These are phyloP conservation scores for Leccinum incarnatum DNA, from an alignment of 768 basidiomycete species.

Conservation along the genomic window DNA sequence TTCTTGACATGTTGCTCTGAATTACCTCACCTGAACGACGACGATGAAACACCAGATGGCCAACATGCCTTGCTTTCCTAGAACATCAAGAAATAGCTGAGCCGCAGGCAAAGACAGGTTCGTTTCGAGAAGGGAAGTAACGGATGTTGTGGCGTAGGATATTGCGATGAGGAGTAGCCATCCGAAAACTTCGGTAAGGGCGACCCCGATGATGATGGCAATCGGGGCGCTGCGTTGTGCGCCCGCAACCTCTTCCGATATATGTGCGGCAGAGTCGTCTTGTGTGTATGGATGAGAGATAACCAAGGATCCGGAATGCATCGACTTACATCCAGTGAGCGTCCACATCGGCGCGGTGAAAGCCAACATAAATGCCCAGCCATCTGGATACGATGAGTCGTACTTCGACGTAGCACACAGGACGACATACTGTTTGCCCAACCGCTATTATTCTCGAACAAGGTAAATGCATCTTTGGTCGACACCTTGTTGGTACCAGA, in stretches of 20 bases:
- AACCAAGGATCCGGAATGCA: neutral
- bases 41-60: constrained; percentile 69
- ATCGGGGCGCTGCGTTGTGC: constrained; percentile 64
- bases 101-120: constrained; percentile 66
- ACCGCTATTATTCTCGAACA: constrained; percentile 69
- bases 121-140: constrained; percentile 46
- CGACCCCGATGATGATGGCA: constrained; percentile 67
- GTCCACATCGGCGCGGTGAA: constrained; percentile 82
- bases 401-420: neutral
- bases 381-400: constrained; percentile 38
- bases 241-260: constrained; percentile 68
- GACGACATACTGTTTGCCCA: constrained; percentile 54
- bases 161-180: constrained; percentile 64
- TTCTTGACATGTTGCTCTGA: neutral
- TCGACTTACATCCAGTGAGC: constrained; percentile 62
- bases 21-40: constrained; percentile 47
- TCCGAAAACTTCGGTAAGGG: constrained; percentile 55
- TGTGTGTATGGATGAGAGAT: neutral
- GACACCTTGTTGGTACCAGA: constrained; percentile 58
- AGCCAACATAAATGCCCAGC: constrained; percentile 70
- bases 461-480: constrained; percentile 63
- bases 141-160: constrained; percentile 60
- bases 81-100: constrained; percentile 62
- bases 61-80: constrained; percentile 71
- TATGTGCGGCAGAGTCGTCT: constrained; percentile 78